Evolutionary conservation across 2,329 filamentous ascomycete species (phyloP), one percentile per base, ranked within the genome.

Genomic region (Colletotrichum coccodes): DNA sequence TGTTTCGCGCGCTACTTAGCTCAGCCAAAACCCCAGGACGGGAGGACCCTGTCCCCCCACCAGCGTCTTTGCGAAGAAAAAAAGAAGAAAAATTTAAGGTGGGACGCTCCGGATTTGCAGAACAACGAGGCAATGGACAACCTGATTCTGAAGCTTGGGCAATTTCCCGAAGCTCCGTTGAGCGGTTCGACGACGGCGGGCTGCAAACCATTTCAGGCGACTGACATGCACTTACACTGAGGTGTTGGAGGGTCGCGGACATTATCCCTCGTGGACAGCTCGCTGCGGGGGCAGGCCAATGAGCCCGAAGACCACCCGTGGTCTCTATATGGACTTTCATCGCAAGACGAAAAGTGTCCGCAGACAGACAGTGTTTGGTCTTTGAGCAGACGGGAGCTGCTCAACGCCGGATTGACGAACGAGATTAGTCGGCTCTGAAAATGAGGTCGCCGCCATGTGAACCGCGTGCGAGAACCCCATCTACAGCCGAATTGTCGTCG

Each of bases 151-250:
- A 36, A 23, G n/a, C 30, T 14, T 26, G 57, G 50, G 36, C 36
- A 57, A 63, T 63, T 30, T 67, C 26, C 32, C n/a, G n/a, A 52
- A 38, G 59, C 58, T 40, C 58, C 63, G 34, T 62, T 34, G 26
- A 36, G 23, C 23, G n/a, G 30, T 49, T 46, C 47, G 54, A 46
- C 47, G 52, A 60, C 11, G 36, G 16, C 49, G 32, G 47, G 58
- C 49, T 66, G 63, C 58, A 49, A 61, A 30, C 49, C 38, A 53
- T 59, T 36, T 34, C n/a, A 6, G 16, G 36, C 23, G 30, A n/a
- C 47, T 38, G 26, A 11, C 23, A 18, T 26, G 38, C 40, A 23
- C 38, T 57, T 44, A 30, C 12, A 57, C 23, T 23, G 9, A 32
- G n/a, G 40, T 21, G 56, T 21, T 14, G 63, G 34, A 67, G 34